These are phyloP conservation scores for Ustilago xerochloae DNA, from an alignment of 1,284 basidiomycete species.

Conservation along the genomic window DNA sequence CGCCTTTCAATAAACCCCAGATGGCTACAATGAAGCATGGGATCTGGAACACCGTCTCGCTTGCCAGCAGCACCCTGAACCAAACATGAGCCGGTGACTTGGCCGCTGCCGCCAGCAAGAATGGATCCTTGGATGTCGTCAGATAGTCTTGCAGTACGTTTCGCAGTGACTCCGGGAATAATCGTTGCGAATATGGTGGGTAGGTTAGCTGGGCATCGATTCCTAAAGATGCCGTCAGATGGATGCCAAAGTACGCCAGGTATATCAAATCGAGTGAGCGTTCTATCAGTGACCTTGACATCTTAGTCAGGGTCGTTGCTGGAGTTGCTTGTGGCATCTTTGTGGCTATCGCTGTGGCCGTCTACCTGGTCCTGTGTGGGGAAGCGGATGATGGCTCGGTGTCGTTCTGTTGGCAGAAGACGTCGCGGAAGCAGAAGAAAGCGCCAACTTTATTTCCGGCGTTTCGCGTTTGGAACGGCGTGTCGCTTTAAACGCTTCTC, in stretches of 20 bases:
- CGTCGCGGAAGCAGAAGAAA: no score
- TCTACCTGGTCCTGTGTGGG: no score
- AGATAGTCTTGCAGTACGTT: constrained; percentile 45
- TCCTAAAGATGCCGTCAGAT: constrained; percentile 44
- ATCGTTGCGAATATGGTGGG: constrained; percentile 33
- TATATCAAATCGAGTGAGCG: constrained; percentile 47
- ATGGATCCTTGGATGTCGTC: constrained; percentile 41
- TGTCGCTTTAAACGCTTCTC: no score
- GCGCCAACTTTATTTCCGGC: not conserved
- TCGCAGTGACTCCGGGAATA: constrained; percentile 41
- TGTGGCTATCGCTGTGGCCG: no score
- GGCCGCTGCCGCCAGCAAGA: constrained; percentile 25
- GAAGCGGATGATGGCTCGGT: no score
- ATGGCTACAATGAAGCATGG: constrained; percentile 48
- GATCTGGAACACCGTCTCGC: constrained; percentile 51
- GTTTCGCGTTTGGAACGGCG: not conserved
- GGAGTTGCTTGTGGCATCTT: no score
- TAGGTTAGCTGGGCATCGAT: constrained; percentile 53
- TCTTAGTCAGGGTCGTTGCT: no score
- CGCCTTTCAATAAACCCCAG: constrained; percentile 38
- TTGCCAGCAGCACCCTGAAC: constrained; percentile 45
- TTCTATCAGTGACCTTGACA: constrained; percentile 2
- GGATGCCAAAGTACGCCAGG: constrained; percentile 49
- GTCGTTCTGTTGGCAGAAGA: no score
- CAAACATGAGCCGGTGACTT: constrained; percentile 39